Evolutionary conservation across 83 land plant genomes (phyloP), one percentile per base, ranked within the genome.

Genomic region (Larix sibirica): DNA sequence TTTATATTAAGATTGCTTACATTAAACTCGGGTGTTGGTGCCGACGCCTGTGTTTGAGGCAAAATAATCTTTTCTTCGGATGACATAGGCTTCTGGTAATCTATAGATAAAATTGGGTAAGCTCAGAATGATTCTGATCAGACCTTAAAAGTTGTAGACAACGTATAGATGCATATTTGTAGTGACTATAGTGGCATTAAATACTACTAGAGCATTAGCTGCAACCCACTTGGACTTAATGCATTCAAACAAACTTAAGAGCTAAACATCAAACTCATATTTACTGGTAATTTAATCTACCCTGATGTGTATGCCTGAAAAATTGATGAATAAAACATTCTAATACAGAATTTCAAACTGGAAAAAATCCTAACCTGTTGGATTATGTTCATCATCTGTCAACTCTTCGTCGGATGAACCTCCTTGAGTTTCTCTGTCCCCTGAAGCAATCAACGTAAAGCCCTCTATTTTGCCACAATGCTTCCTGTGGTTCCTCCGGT

Each of bases 401-500:
- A 20, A 70, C n/a, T 16, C 75, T 4, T 70, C 75, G 2, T 70
- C 75, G 31, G 75, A 70, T 14, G 75, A 70, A 70, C 44, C 75
- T 33, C 75, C 75, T 70, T 36, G n/a, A 33, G 20, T 70, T 70
- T 70, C 75, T 70, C 10, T 70, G 44, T 14, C 81, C 7, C 26
- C 80, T 4, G 80, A 78, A 9, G 66, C 71, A 56, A 13, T 63
- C 14, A 85, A 3, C 68, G 75, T 81, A 83, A 80, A 88, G 8
- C 90, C 90, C 62, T 89, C 85, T 77, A 87, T 38, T 28, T 82
- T 89, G 50, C 94, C 96, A 83, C 96, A 94, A 54, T 87, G 83
- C 82, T 85, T 90, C 89, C 87, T 92, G 85, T 94, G 96, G 0
- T 92, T 84, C 56, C 91, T 83, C 31, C 95, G 87, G 26, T 92